Evolutionary conservation across 495 filamentous ascomycete genomes (phyloP).

Genomic region (Monascus purpureus): DNA sequence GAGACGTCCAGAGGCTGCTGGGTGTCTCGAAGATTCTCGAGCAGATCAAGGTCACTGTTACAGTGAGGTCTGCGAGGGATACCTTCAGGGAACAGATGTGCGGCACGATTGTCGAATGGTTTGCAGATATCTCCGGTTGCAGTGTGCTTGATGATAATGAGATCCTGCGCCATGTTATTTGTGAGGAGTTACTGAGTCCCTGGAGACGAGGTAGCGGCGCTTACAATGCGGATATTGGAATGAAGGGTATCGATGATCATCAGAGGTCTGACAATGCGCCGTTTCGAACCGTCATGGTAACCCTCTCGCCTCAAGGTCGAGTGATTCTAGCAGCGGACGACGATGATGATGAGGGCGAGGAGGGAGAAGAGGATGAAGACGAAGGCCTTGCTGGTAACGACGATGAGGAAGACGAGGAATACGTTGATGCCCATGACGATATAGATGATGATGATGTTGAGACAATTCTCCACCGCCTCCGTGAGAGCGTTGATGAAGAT

Average conservation of each 20-base stretch:
- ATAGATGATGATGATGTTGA: conserved; percentile 35
- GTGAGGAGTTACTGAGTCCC: conserved; percentile 74
- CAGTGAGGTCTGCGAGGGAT: conserved; percentile 83
- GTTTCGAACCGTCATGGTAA: conserved; percentile 24
- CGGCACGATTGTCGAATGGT: conserved; percentile 93
- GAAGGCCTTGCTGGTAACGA: conserved; percentile 18
- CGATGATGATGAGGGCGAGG: conserved; percentile 34
- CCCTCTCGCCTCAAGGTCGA: conserved; percentile 23
- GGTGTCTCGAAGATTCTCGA: conserved; percentile 71
- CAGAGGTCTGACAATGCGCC: conserved; percentile 33
- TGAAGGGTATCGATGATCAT: conserved; percentile 83
- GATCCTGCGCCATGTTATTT: conserved; percentile 66
- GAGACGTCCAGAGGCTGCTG: conserved; percentile 56
- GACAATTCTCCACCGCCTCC: conserved; percentile 14
- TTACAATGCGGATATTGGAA: conserved; percentile 70
- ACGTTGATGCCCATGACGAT: conserved; percentile 16
- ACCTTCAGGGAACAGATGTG: conserved; percentile 98
- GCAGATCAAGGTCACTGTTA: conserved; percentile 90
- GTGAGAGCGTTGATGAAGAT: conserved; percentile 23
- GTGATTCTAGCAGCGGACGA: conserved; percentile 31
- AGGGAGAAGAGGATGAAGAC: conserved; percentile 29
- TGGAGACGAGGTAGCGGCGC: conserved; percentile 81
- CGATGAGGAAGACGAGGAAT: conserved; percentile 19
- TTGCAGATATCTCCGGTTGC: conserved; percentile 83
- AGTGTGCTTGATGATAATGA: conserved; percentile 67